These are phyloP conservation scores for Hanseniaspora guilliermondii DNA, from an alignment of 805 yeast species.

Conservation along the genomic window DNA sequence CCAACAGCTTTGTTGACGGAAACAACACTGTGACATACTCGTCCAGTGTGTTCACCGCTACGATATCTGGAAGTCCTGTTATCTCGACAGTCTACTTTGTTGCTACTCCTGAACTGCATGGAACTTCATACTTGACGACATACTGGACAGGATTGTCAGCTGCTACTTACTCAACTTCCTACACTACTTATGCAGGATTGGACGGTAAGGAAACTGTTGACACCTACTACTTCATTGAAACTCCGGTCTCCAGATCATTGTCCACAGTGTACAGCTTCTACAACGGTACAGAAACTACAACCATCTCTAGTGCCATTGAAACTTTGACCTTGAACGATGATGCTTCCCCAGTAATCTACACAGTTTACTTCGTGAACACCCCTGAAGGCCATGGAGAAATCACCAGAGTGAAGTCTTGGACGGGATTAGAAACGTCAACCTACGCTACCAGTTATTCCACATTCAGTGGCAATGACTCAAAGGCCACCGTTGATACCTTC, in stretches of 20 bases:
- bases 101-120: too few relatives aligned
- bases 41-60: too few relatives aligned
- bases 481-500: too few relatives aligned
- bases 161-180: constrained; percentile 14
- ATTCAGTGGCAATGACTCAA: constrained; percentile 1
- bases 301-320: not conserved
- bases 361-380: constrained; percentile 10
- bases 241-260: constrained; percentile 13
- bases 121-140: not conserved
- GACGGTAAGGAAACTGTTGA: constrained; percentile 15
- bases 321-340: not conserved
- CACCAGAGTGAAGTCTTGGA: not conserved
- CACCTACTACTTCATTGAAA: constrained; percentile 16
- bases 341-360: not conserved
- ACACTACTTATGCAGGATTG: constrained; percentile 13
- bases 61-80: too few relatives aligned
- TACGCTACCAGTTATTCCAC: constrained; percentile 8
- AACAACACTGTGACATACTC: too few relatives aligned
- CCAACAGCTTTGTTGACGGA: too few relatives aligned
- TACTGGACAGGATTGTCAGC: constrained; percentile 14
- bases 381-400: constrained; percentile 7
- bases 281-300: constrained; percentile 1
- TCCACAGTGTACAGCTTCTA: not conserved
- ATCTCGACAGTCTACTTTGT: too few relatives aligned
- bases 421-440: constrained; percentile 1